Percentiles rank a stretch among this genome's conserved stretches.
phyloP scores from a whole-genome alignment of 148 eudicot species.

The Arbutus unedo region DNA sequence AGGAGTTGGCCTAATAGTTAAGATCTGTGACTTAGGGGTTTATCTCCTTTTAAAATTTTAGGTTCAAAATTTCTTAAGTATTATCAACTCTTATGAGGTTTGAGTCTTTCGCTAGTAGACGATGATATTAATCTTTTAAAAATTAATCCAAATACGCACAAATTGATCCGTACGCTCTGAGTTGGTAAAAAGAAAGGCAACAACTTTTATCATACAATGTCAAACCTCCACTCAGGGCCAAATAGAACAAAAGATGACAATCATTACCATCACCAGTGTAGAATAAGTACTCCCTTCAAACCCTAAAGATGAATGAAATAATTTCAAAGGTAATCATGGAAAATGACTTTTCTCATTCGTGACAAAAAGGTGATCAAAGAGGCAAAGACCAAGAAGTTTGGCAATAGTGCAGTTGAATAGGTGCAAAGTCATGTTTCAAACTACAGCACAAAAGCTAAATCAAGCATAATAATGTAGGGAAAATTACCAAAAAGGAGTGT shows the following conservation, averaged over 20 bases:
- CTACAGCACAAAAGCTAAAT: neutral
- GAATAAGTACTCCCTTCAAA: neutral
- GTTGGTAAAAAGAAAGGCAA: too few relatives aligned
- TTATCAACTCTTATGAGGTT: too few relatives aligned
- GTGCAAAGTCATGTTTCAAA: neutral
- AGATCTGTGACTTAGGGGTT: too few relatives aligned
- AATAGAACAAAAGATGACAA: neutral
- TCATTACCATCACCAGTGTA: neutral
- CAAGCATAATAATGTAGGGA: neutral
- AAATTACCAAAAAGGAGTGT: too few relatives aligned
- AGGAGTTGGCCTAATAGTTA: too few relatives aligned
- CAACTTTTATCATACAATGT: neutral
- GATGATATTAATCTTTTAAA: too few relatives aligned
- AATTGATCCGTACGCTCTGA: too few relatives aligned
- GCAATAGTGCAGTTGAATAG: neutral
- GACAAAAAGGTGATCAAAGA: neutral
- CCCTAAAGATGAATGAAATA: neutral
- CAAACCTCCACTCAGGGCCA: neutral
- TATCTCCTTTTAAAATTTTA: too few relatives aligned
- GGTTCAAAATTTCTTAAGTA: too few relatives aligned
- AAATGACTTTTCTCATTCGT: neutral
- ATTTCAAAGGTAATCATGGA: constrained; percentile 1
- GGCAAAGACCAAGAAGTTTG: neutral
- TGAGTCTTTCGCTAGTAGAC: too few relatives aligned
- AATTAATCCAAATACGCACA: too few relatives aligned